Evolutionary conservation across 768 basidiomycete genomes (phyloP), one percentile per base, ranked within the genome.

Genomic region (Leccinellum albellum): DNA sequence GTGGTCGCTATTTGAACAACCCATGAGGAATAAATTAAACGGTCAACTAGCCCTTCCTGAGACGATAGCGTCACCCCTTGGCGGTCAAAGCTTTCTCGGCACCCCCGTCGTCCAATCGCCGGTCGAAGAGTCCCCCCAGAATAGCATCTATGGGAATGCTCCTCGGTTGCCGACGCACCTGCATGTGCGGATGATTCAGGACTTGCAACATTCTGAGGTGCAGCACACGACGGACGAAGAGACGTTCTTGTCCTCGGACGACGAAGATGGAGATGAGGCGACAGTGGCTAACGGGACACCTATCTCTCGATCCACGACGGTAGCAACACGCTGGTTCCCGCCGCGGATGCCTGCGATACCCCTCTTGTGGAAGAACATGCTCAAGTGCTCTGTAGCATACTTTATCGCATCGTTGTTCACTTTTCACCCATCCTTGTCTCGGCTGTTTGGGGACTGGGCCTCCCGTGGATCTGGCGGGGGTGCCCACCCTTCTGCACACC

Each of bases 381-480:
- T 96, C 61, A 98, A 98, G 75, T 99, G 97, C 74, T 81, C 87
- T 2, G 76, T 98, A 17, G 90, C 95, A 0, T 99, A 99, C 72
- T 84, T 92, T 62, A 73, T 98, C 53, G 94, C 82, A 5, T 93
- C 91, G 0, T 77, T 98, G 12, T 99, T 98, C 79, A 99, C 97
- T 1, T 98, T 93, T 67, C 85, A 85, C 4, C 86, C 90, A 0
- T 75, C 77, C 24, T 78, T 99, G 13, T 86, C 94, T 10, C 77
- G 78, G 8, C 72, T 90, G 49, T 79, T 95, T 58, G 80, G 85
- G 4, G 82, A 86, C 66, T 61, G 87, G 59, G 75, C 82, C 7
- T 76, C 81, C 4, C 76, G 79, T 64, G 74, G 82, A 58, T 75
- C 78, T 9, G 76, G 77, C 15, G 67, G n/a, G n/a, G n/a, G 65